These are phyloP conservation scores for Scedosporium dehoogii DNA, from an alignment of 2,329 filamentous ascomycete species.

Conservation along the genomic window DNA sequence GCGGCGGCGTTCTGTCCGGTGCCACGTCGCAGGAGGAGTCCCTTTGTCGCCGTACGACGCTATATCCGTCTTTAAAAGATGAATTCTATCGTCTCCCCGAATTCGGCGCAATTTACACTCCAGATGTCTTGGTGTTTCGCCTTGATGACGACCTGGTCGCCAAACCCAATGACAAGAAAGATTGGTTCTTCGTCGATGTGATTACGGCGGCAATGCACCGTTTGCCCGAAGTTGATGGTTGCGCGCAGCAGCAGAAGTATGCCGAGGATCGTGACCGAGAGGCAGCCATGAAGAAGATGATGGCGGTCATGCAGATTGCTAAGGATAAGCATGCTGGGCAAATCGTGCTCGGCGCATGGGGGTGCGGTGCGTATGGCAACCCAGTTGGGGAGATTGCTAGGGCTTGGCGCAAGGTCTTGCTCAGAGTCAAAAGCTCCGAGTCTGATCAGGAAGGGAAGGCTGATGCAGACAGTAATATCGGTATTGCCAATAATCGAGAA, in stretches of 20 bases:
- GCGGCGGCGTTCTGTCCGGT: conserved; percentile 51
- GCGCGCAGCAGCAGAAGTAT: conserved; percentile 23
- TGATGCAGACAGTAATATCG: background rate
- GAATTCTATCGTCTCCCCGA: conserved; percentile 51
- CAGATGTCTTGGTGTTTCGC: conserved; percentile 50
- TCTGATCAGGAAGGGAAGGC: conserved; percentile 13
- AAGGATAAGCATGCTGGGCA: conserved; percentile 31
- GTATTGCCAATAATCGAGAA: background rate
- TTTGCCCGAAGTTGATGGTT: conserved; percentile 41
- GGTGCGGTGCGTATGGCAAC: conserved; percentile 54
- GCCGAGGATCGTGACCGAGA: conserved; percentile 38
- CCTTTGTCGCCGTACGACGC: conserved; percentile 49
- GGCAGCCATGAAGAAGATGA: conserved; percentile 44
- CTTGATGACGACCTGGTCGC: conserved; percentile 19
- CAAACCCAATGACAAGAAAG: conserved; percentile 29
- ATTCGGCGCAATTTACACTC: conserved; percentile 43
- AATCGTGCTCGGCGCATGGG: conserved; percentile 54
- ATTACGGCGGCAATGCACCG: conserved; percentile 48
- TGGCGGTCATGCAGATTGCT: conserved; percentile 43
- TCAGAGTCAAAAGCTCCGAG: conserved; percentile 10
- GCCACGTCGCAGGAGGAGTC: conserved; percentile 52
- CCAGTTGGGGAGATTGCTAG: conserved; percentile 47
- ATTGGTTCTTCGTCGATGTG: conserved; percentile 49
- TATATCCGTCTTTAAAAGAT: conserved; percentile 47
- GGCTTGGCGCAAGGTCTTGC: conserved; percentile 32